phyloP scores from a whole-genome alignment of 1,139 yeast genomes.

The Magnusiomyces tetraspermus region DNA sequence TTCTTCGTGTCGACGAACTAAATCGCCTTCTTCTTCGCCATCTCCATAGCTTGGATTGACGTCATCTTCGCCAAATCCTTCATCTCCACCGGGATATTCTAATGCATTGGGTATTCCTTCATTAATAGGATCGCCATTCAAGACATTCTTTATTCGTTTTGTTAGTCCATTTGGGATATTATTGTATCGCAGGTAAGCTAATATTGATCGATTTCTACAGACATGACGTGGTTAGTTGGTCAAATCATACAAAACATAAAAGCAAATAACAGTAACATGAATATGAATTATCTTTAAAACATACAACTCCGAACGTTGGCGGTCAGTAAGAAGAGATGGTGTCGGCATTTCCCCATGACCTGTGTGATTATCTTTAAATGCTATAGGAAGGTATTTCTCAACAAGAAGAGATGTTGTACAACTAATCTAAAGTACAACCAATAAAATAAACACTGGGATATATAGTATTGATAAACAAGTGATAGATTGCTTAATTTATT shows the following conservation, averaged over 20 bases:
- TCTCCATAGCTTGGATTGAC: slow-evolving; percentile 7
- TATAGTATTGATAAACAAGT: too few relatives aligned
- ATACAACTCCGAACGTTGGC: slow-evolving; percentile 25
- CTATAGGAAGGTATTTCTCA: too few relatives aligned
- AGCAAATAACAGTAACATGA: too few relatives aligned
- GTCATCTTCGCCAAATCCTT: slow-evolving; percentile 5
- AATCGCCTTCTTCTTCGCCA: slow-evolving; percentile 9
- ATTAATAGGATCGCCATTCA: slow-evolving; percentile 10
- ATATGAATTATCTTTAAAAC: too few relatives aligned
- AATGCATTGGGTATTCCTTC: slow-evolving; percentile 2
- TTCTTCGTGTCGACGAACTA: slow-evolving; percentile 10
- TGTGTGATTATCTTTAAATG: too few relatives aligned
- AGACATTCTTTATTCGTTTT: slow-evolving; percentile 10
- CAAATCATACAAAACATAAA: not conserved
- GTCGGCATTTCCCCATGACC: slow-evolving; percentile 15
- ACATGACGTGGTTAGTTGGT: not conserved
- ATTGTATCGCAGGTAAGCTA: slow-evolving; percentile 25
- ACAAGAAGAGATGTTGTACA: too few relatives aligned
- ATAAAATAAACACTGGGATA: too few relatives aligned
- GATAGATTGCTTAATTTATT: too few relatives aligned
- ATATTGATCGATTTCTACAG: slow-evolving; percentile 24
- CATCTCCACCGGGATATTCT: not conserved
- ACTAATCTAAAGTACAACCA: too few relatives aligned
- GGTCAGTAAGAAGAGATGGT: slow-evolving; percentile 19
- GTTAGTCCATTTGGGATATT: slow-evolving; percentile 14